Evolutionary conservation across 257 asterid species (phyloP).

Genomic region (Solanum rostratum): DNA sequence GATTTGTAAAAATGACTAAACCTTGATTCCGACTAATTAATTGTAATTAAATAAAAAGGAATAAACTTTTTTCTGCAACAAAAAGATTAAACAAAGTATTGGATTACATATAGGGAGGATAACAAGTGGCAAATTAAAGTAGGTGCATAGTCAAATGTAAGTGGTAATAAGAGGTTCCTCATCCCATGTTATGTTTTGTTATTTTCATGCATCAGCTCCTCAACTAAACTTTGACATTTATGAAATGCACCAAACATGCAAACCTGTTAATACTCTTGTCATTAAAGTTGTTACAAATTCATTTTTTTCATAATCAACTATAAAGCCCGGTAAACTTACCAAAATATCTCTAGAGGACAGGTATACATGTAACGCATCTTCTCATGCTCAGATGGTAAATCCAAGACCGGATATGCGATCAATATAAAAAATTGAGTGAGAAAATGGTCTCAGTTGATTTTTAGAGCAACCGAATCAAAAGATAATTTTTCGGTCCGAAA

Average conservation of each 20-base stretch:
- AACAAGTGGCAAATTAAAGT: not conserved
- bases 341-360: too few relatives aligned
- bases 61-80: not conserved
- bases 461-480: too few relatives aligned
- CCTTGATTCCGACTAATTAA: not conserved
- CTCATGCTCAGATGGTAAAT: too few relatives aligned
- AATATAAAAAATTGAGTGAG: too few relatives aligned
- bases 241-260: not conserved
- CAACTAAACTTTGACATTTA: not conserved
- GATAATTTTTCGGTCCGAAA: too few relatives aligned
- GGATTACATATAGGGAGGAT: not conserved
- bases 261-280: too few relatives aligned
- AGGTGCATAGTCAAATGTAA: not conserved
- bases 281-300: too few relatives aligned
- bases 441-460: too few relatives aligned
- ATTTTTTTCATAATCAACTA: not conserved
- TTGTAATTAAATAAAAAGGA: not conserved
- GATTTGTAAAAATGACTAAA: too few relatives aligned
- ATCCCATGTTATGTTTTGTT: not conserved
- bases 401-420: too few relatives aligned
- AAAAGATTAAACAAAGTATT: not conserved
- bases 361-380: too few relatives aligned
- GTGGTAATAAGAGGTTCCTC: not conserved
- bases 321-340: too few relatives aligned
- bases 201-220: not conserved